These are phyloP conservation scores for Fomitopsis serialis DNA, from an alignment of 768 basidiomycete species.

Conservation along the genomic window DNA sequence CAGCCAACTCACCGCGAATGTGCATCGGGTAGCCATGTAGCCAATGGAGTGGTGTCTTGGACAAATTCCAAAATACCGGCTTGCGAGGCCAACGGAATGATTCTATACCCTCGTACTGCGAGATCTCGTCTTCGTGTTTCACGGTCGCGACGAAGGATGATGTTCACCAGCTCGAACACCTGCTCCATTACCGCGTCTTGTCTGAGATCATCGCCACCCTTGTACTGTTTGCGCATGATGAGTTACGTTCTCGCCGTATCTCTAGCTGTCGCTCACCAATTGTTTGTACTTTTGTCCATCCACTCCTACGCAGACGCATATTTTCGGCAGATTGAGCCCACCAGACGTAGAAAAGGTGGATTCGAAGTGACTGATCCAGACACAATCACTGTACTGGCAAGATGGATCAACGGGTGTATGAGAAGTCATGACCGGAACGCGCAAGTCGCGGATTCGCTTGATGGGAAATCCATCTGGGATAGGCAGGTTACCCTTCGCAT, in stretches of 20 bases:
- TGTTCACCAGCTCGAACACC: conserved; percentile 87
- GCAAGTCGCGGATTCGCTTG: conserved; percentile 43
- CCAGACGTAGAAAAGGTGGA: conserved; percentile 58
- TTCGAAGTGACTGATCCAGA: conserved; percentile 66
- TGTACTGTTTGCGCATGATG: conserved; percentile 54
- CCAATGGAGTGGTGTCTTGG: conserved; percentile 62
- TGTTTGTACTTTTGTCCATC: conserved; percentile 69
- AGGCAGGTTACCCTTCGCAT: conserved; percentile 8
- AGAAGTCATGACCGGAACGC: conserved; percentile 82
- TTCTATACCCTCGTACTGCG: conserved; percentile 78
- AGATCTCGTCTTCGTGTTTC: conserved; percentile 73
- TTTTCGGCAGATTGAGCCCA: conserved; percentile 81
- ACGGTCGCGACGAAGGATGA: conserved; percentile 65
- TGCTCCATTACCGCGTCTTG: conserved; percentile 99
- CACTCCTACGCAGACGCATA: conserved; percentile 61
- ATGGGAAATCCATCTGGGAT: conserved; percentile 46
- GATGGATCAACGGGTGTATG: conserved; percentile 66
- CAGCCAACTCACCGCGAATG: conserved; percentile 49
- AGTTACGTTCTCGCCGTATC: background rate
- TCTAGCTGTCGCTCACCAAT: conserved; percentile 46
- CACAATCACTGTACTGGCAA: conserved; percentile 59
- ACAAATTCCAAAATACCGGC: conserved; percentile 93
- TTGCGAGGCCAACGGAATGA: conserved; percentile 75
- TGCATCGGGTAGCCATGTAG: conserved; percentile 53
- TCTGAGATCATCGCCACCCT: conserved; percentile 87